These are phyloP conservation scores for Ilex asprella DNA, from an alignment of 257 asterid genomes.

Conservation along the genomic window DNA sequence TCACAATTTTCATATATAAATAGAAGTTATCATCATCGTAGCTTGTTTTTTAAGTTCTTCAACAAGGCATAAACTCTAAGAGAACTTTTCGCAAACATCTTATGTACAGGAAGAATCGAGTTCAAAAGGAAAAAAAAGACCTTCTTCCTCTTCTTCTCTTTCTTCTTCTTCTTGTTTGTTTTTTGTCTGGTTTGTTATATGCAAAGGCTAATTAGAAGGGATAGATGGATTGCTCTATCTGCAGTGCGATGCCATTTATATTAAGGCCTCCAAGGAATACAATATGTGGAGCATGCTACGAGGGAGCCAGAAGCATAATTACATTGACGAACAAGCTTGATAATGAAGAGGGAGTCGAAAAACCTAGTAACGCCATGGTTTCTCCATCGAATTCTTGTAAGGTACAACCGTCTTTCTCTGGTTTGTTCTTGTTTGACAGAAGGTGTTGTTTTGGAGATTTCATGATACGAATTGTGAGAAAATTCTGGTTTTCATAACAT, in stretches of 20 bases:
- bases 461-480: no score
- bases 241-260: constrained; percentile 76
- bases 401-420: constrained; percentile 25
- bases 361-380: constrained; percentile 17
- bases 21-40: constrained; percentile 29
- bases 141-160: neutral
- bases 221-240: constrained; percentile 80
- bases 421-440: no score
- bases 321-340: constrained; percentile 54
- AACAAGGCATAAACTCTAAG: constrained; percentile 15
- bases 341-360: constrained; percentile 35
- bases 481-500: no score
- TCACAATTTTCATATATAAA: constrained; percentile 6
- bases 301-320: constrained; percentile 74
- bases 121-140: neutral
- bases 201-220: neutral
- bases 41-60: constrained; percentile 31
- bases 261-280: constrained; percentile 84
- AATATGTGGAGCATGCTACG: constrained; percentile 80
- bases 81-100: neutral
- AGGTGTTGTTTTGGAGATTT: no score
- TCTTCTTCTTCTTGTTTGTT: neutral
- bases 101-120: neutral
- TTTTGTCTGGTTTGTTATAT: constrained; percentile 2
- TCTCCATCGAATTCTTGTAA: constrained; percentile 45